A percentile compares a stretch with the other conserved stretches of the same genome.
These are phyloP conservation scores for Chamaecyparis obtusa DNA, from an alignment of 75 land plant species.

Conservation along the genomic window DNA sequence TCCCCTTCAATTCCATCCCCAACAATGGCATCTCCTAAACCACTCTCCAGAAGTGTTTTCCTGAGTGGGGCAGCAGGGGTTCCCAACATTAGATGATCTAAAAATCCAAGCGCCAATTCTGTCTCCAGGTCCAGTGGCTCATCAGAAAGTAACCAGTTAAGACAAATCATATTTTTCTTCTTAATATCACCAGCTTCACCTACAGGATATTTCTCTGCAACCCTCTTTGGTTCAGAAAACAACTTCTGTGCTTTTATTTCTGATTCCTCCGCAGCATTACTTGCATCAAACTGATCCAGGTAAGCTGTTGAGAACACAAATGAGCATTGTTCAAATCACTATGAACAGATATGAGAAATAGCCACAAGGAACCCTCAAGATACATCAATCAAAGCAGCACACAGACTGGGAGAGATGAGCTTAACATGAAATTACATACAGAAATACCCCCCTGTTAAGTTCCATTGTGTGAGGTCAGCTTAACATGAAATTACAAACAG, in stretches of 20 bases:
- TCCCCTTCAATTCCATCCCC: conserved; percentile 97
- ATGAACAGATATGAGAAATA: conserved; percentile 1
- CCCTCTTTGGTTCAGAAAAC: conserved; percentile 73
- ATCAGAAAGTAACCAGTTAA: conserved; percentile 96
- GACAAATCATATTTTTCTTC: conserved; percentile 92
- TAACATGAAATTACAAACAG: neutral
- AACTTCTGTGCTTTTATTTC: conserved; percentile 71
- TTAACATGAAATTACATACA: neutral
- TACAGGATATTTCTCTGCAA: conserved; percentile 90
- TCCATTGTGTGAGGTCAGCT: neutral
- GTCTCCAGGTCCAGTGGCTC: conserved; percentile 87
- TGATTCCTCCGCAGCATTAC: conserved; percentile 67
- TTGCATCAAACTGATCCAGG: conserved; percentile 83
- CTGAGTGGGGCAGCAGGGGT: conserved; percentile 97
- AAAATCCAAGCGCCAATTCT: conserved; percentile 87
- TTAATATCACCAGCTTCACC: conserved; percentile 78
- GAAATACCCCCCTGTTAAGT: neutral
- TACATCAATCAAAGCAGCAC: neutral
- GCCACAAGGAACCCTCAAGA: neutral
- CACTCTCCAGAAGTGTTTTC: conserved; percentile 86
- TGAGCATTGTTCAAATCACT: neutral
- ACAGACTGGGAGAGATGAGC: neutral
- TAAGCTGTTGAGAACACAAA: conserved; percentile 55
- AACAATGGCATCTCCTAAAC: conserved; percentile 89
- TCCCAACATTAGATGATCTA: conserved; percentile 95